A percentile compares a stretch with the other conserved stretches of the same genome.
These are phyloP conservation scores for Alternaria solani DNA, from an alignment of 2,329 filamentous ascomycete species.

Conservation along the genomic window DNA sequence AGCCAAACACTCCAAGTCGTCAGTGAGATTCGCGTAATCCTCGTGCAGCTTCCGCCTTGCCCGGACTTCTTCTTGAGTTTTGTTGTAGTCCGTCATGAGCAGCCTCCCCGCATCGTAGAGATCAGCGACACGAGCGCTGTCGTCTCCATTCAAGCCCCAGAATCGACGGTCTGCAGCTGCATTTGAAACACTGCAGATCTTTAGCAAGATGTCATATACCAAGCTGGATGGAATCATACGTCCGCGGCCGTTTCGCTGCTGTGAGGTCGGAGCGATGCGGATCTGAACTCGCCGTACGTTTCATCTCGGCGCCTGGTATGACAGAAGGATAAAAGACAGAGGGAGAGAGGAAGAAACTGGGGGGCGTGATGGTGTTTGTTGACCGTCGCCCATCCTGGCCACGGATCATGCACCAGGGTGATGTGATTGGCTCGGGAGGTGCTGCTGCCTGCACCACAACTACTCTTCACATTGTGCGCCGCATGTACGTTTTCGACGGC, in stretches of 20 bases:
- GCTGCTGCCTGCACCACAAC: not conserved
- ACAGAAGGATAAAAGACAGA: not conserved
- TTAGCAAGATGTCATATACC: not conserved
- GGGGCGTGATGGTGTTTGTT: not conserved
- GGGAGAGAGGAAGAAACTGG: not conserved
- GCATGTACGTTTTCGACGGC: not conserved
- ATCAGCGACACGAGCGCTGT: not conserved
- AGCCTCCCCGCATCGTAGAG: slow-evolving; percentile 7
- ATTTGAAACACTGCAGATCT: not conserved
- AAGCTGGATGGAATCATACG: not conserved
- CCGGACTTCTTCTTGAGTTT: not conserved
- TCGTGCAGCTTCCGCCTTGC: not conserved
- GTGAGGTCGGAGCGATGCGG: not conserved
- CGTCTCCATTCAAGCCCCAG: slow-evolving; percentile 3
- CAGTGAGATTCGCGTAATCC: not conserved
- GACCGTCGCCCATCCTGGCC: not conserved
- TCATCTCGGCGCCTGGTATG: not conserved
- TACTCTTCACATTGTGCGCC: not conserved
- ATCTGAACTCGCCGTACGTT: not conserved
- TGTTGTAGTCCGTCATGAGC: not conserved
- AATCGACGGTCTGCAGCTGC: not conserved
- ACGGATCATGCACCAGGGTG: not conserved
- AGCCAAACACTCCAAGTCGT: not conserved
- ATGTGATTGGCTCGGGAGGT: not conserved
- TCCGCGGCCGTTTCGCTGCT: not conserved